Conservation (phyloP, 176 grass and related monocot species). For the Microstegium vimineum region DNA sequence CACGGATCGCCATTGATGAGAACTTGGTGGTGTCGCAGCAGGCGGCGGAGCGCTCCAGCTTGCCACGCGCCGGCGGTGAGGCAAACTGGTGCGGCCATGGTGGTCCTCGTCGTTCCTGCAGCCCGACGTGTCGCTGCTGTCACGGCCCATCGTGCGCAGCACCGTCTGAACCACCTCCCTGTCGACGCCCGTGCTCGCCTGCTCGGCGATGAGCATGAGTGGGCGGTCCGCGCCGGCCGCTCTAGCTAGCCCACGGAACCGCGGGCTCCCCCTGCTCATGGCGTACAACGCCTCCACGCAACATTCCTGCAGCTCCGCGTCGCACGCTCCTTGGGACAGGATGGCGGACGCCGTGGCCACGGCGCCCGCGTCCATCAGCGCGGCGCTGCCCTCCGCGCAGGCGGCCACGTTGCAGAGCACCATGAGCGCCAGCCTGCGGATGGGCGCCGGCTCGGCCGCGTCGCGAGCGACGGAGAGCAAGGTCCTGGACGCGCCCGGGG, state of each 20-base stretch:
- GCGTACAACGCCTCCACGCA: slow-evolving; percentile 64
- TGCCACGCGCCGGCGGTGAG: slow-evolving; percentile 32
- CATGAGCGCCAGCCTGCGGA: slow-evolving; percentile 69
- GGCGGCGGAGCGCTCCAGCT: slow-evolving; percentile 32
- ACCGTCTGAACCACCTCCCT: slow-evolving; percentile 62
- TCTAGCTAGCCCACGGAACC: slow-evolving; percentile 67
- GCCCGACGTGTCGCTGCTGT: background rate
- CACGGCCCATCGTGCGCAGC: slow-evolving; percentile 36
- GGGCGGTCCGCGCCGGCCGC: slow-evolving; percentile 54
- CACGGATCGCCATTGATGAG: slow-evolving; percentile 42
- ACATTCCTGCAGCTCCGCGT: slow-evolving; percentile 33
- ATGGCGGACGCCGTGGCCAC: slow-evolving; percentile 37
- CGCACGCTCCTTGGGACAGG: background rate
- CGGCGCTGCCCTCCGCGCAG: slow-evolving; percentile 43
- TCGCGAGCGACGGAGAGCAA: slow-evolving; percentile 41
- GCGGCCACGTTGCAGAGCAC: slow-evolving; percentile 55
- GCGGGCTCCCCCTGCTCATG: slow-evolving; percentile 61
- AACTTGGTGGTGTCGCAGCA: slow-evolving; percentile 21
- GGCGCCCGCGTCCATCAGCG: slow-evolving; percentile 62
- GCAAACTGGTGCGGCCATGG: slow-evolving; percentile 10
- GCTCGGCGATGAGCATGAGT: slow-evolving; percentile 45
- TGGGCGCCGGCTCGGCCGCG: background rate
- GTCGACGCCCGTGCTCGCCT: slow-evolving; percentile 7
- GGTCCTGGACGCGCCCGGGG: slow-evolving; percentile 21
- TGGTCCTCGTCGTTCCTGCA: slow-evolving; percentile 19